Conservation (phyloP, 2,329 filamentous ascomycete species). For the Alternaria atra region DNA sequence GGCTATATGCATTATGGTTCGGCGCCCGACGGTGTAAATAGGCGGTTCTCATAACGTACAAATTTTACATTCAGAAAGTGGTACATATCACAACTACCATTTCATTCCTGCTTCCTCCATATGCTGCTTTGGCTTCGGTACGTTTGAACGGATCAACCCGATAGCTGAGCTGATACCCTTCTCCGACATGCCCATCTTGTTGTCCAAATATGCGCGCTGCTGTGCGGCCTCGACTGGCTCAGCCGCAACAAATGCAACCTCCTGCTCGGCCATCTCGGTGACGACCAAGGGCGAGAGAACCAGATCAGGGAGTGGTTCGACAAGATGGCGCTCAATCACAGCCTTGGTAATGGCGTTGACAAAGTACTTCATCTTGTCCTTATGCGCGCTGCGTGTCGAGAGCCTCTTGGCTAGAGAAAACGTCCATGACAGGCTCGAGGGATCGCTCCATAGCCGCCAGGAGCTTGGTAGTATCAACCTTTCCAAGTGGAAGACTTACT, state of each 20-base stretch:
- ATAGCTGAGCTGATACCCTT: slow-evolving; percentile 27
- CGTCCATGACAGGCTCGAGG: slow-evolving; percentile 45
- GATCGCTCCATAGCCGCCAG: slow-evolving; percentile 2
- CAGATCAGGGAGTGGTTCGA: slow-evolving; percentile 37
- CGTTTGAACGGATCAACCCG: not conserved
- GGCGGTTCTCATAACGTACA: no score
- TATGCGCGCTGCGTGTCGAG: slow-evolving; percentile 48
- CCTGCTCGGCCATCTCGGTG: slow-evolving; percentile 42
- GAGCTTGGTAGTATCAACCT: not conserved
- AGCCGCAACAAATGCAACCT: slow-evolving; percentile 45
- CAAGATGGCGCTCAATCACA: slow-evolving; percentile 52
- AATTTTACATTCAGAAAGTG: not conserved
- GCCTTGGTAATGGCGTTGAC: slow-evolving; percentile 45
- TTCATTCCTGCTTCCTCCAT: not conserved
- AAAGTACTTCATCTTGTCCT: slow-evolving; percentile 51
- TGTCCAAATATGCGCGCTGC: slow-evolving; percentile 40
- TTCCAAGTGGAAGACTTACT: not conserved
- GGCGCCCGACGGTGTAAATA: not conserved
- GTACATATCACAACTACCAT: not conserved
- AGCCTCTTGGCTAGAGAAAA: slow-evolving; percentile 46
- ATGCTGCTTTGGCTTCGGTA: not conserved
- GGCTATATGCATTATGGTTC: not conserved
- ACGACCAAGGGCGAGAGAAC: slow-evolving; percentile 47
- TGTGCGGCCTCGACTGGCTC: slow-evolving; percentile 43
- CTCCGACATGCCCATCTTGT: slow-evolving; percentile 46